Evolutionary conservation across 1,139 yeast species (phyloP), one percentile per base, ranked within the genome.

Genomic region (Hyphopichia wangnamkhiaoensis): DNA sequence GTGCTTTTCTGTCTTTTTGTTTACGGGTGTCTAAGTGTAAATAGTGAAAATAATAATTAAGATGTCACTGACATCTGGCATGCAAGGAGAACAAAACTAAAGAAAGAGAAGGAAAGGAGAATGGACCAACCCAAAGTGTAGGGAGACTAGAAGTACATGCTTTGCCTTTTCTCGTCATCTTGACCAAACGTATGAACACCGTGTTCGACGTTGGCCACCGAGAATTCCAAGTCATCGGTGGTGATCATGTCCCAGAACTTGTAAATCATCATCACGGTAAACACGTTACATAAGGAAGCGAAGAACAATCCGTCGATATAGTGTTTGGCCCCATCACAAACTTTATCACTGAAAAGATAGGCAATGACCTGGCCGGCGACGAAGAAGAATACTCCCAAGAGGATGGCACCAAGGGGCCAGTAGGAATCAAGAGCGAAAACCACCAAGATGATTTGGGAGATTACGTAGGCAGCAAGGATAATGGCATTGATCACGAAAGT

Each of bases 221-320:
- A 81, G 61, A 93, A 93, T 64, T 93, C 98, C 54, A 91, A 79
- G 60, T 93, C 98, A 56, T 93, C 98, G 43, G 83, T 80, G n/a
- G 98, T 93, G 39, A 93, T 84, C 79, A 89, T 87, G 55, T 91
- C 97, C 97, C 98, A 93, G 52, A 82, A 88, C 64, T 93, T 91
- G 70, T 90, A 91, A 41, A 91, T 72, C 98, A 93, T 91, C 96
- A 93, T 90, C 40, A 85, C 69, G 6, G 95, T 76, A 54, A 89
- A 86, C 37, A 89, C 60, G 58, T 87, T 88, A 56, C 95, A 80
- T 33, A 88, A 54, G 25, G 94, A 76, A 18, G 91, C 95, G 55
- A 91, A 87, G 59, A 91, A 85, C 25, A 89, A 63, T 1, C 98
- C 98, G 54, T 93, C 98, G 20, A 90, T 73, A 58, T 91, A 93